phyloP scores from a whole-genome alignment of 75 land plant species.

The Larix kaempferi region DNA sequence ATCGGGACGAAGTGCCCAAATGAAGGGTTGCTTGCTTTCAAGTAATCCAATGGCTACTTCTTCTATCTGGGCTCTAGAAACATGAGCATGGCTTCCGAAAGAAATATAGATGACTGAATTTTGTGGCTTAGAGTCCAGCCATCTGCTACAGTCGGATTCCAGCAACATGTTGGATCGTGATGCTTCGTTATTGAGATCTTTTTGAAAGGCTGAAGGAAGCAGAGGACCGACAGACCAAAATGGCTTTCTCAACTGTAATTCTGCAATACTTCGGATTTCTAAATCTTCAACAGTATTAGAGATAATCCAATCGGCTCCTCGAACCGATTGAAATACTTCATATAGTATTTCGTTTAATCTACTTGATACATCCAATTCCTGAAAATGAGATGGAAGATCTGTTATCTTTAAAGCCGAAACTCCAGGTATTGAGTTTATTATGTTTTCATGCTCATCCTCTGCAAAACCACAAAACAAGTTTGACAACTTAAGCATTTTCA shows the following conservation, averaged over 20 bases:
- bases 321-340: slow-evolving; percentile 30
- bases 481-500: too few species aligned
- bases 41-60: slow-evolving; percentile 40
- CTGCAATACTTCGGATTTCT: slow-evolving; percentile 22
- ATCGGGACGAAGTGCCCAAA: slow-evolving; percentile 58
- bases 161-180: slow-evolving; percentile 30
- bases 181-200: too few species aligned
- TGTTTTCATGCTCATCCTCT: slow-evolving; percentile 11
- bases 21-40: slow-evolving; percentile 28
- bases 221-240: slow-evolving; percentile 42
- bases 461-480: not conserved
- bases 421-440: slow-evolving; percentile 40
- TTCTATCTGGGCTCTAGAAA: slow-evolving; percentile 19
- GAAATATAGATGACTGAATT: slow-evolving; percentile 53
- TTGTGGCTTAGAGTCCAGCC: slow-evolving; percentile 35
- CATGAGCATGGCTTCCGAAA: slow-evolving; percentile 45
- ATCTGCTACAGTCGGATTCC: slow-evolving; percentile 39
- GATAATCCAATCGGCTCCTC: slow-evolving; percentile 30
- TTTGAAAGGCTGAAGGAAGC: slow-evolving; percentile 11
- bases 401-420: slow-evolving; percentile 19
- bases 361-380: slow-evolving; percentile 15
- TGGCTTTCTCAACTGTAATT: slow-evolving; percentile 14
- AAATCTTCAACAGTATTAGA: slow-evolving; percentile 37
- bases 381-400: slow-evolving; percentile 42
- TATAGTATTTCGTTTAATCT: slow-evolving; percentile 22